These are phyloP conservation scores for Bifiguratus adelaidae DNA, from an alignment of 192 early-diverging fungal genomes.

Conservation along the genomic window DNA sequence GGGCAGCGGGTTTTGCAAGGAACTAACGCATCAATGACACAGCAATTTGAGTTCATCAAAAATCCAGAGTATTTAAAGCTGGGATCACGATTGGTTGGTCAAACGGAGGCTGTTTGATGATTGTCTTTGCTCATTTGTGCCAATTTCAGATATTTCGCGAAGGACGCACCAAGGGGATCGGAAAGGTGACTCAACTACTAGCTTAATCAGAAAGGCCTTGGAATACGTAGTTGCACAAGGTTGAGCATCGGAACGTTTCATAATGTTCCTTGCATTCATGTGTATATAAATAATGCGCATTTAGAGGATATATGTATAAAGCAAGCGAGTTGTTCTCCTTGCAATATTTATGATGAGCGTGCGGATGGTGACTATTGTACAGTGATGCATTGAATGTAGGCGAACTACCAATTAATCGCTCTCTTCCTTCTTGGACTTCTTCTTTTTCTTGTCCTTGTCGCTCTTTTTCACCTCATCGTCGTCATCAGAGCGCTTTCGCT, in stretches of 20 bases:
- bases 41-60: constrained; percentile 63
- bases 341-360: too few species aligned
- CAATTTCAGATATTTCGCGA: constrained; percentile 53
- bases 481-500: not conserved
- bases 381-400: too few species aligned
- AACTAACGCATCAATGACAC: too few species aligned
- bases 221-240: too few species aligned
- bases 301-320: not conserved
- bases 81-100: constrained; percentile 41
- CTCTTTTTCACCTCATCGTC: not conserved
- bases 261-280: not conserved
- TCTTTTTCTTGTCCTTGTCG: not conserved
- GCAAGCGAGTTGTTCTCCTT: constrained; percentile 1
- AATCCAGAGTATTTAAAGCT: constrained; percentile 59
- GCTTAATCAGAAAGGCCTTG: constrained; percentile 13
- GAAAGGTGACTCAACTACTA: constrained; percentile 58
- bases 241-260: not conserved
- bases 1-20: too few species aligned
- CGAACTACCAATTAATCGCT: too few species aligned
- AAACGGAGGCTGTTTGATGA: not conserved
- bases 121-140: not conserved
- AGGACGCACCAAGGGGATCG: constrained; percentile 83
- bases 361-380: too few species aligned
- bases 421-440: not conserved
- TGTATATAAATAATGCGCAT: not conserved